Percentiles rank a stretch among this genome's conserved stretches.
Evolutionary conservation across 176 grass and related monocot species (phyloP).

Genomic region (Eragrostis nindensis): DNA sequence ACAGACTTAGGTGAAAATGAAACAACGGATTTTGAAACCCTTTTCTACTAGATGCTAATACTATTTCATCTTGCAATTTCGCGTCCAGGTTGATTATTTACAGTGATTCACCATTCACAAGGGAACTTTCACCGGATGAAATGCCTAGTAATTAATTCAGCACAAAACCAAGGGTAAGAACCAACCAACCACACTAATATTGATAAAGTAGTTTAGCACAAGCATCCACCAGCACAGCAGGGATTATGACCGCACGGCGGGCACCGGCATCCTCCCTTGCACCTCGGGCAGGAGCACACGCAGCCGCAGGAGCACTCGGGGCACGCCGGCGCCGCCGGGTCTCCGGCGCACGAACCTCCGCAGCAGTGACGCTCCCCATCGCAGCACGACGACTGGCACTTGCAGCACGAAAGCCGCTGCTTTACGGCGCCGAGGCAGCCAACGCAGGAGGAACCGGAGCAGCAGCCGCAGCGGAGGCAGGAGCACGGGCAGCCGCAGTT

Average conservation of each 20-base stretch:
- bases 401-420: slow-evolving; percentile 30
- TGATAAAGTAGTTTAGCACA: slow-evolving; percentile 54
- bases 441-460: background rate
- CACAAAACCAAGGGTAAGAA: background rate
- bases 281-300: slow-evolving; percentile 74
- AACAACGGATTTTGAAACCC: no score
- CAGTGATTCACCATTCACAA: background rate
- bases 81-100: slow-evolving; percentile 13
- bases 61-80: slow-evolving; percentile 14
- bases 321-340: slow-evolving; percentile 46
- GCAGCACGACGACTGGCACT: slow-evolving; percentile 22
- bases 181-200: background rate
- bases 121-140: background rate
- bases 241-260: slow-evolving; percentile 51
- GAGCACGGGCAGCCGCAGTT: slow-evolving; percentile 30
- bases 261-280: slow-evolving; percentile 55
- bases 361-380: slow-evolving; percentile 31
- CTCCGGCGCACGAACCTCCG: slow-evolving; percentile 30
- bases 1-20: background rate
- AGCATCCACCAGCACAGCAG: slow-evolving; percentile 62
- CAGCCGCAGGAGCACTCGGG: slow-evolving; percentile 88
- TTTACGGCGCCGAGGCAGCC: slow-evolving; percentile 32
- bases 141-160: background rate
- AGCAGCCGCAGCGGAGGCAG: slow-evolving; percentile 8
- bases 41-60: no score